phyloP scores from a whole-genome alignment of 495 filamentous ascomycete genomes.

The Aspergillus panamensis region DNA sequence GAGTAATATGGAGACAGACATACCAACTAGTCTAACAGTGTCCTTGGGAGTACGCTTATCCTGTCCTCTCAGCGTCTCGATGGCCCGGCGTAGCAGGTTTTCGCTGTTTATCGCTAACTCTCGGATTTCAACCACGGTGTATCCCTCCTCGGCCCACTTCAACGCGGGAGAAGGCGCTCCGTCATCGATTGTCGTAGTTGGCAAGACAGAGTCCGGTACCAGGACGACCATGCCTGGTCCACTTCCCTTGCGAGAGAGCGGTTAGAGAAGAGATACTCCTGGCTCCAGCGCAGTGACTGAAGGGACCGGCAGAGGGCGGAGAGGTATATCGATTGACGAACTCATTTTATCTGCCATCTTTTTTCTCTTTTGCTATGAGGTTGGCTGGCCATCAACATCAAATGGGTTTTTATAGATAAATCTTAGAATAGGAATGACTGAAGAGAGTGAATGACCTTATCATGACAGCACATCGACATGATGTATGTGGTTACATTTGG shows the following conservation, averaged over 20 bases:
- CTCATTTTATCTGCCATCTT: not conserved
- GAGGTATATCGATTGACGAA: not conserved
- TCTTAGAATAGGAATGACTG: too few species aligned
- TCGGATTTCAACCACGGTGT: not conserved
- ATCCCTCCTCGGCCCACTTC: constrained; percentile 8
- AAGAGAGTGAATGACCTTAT: too few species aligned
- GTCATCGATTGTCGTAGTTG: not conserved
- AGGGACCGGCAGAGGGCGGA: not conserved
- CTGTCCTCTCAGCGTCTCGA: not conserved
- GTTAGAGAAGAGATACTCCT: not conserved
- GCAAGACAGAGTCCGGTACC: not conserved
- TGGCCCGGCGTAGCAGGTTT: not conserved
- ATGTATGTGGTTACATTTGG: too few species aligned
- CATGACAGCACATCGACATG: too few species aligned
- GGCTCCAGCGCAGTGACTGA: not conserved
- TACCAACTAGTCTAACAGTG: not conserved
- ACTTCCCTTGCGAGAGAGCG: constrained; percentile 2
- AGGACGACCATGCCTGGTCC: constrained; percentile 5
- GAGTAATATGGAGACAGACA: not conserved
- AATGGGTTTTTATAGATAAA: too few species aligned
- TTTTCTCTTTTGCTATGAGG: too few species aligned
- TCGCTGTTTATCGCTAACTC: not conserved
- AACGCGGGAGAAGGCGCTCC: not conserved
- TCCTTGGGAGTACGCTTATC: not conserved
- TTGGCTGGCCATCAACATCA: too few species aligned